These are phyloP conservation scores for Talaromyces adpressus DNA, from an alignment of 495 filamentous ascomycete species.

Conservation along the genomic window DNA sequence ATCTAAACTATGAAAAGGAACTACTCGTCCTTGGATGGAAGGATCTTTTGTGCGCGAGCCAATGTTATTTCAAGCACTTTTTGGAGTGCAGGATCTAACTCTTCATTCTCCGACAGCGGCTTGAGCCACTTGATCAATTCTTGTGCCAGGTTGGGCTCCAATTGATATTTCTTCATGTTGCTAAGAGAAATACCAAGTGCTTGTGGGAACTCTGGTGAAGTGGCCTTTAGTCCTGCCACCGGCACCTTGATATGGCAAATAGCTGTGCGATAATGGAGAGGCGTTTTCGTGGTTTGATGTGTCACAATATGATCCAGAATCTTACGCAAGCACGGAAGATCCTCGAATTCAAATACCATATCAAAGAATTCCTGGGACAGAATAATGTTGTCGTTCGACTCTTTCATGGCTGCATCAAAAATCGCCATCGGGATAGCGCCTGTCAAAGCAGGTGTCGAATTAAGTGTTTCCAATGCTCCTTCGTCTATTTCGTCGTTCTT, in stretches of 20 bases:
- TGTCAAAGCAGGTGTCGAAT: constrained; percentile 71
- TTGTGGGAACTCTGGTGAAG: constrained; percentile 64
- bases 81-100: constrained; percentile 57
- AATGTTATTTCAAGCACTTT: constrained; percentile 57
- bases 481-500: constrained; percentile 45
- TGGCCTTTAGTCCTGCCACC: constrained; percentile 54
- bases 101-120: constrained; percentile 43
- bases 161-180: constrained; percentile 41
- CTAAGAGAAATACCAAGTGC: constrained; percentile 59
- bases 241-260: constrained; percentile 67
- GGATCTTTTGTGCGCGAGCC: neutral
- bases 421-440: constrained; percentile 90
- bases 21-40: constrained; percentile 1
- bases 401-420: constrained; percentile 79
- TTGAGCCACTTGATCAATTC: constrained; percentile 56
- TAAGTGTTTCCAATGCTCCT: constrained; percentile 52
- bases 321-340: constrained; percentile 53
- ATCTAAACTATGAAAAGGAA: neutral
- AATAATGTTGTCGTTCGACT: constrained; percentile 53
- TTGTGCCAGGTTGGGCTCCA: constrained; percentile 35
- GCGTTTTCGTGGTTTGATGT: constrained; percentile 49
- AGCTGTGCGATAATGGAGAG: constrained; percentile 50
- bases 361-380: constrained; percentile 74
- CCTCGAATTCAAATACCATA: constrained; percentile 61
- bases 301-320: constrained; percentile 74